A percentile compares a stretch with the other conserved stretches of the same genome.
Conservation (phyloP, 768 basidiomycete species). For the Trametes sanguinea region DNA sequence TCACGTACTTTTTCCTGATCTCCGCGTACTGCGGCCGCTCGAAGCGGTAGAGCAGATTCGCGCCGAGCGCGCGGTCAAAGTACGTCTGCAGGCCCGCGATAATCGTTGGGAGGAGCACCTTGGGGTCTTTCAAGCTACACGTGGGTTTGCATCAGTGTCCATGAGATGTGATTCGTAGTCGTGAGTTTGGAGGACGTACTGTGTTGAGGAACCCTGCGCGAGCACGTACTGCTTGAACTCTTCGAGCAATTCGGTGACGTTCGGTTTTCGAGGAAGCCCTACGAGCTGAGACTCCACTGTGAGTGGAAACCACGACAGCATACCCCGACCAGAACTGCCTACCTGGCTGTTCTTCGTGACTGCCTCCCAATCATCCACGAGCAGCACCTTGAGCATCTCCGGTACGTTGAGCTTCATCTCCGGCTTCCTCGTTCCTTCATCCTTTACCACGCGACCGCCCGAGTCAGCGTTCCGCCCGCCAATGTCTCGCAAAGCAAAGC, state of each 20-base stretch:
- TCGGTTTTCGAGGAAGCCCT: constrained; percentile 76
- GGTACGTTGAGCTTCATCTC: constrained; percentile 92
- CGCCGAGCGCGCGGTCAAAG: constrained; percentile 89
- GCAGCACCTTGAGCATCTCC: constrained; percentile 81
- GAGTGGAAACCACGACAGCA: background rate
- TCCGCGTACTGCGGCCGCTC: constrained; percentile 93
- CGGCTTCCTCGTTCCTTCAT: constrained; percentile 75
- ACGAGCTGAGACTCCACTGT: constrained; percentile 63
- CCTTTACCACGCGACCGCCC: constrained; percentile 42
- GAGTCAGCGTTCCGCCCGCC: background rate
- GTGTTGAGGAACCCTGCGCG: constrained; percentile 44
- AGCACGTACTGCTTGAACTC: constrained; percentile 73
- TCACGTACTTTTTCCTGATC: constrained; percentile 70
- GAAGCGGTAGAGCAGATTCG: constrained; percentile 90
- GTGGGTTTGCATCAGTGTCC: background rate
- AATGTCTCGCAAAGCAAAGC: background rate
- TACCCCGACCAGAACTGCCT: constrained; percentile 9
- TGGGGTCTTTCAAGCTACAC: constrained; percentile 66
- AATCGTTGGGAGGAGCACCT: constrained; percentile 74
- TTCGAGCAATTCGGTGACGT: constrained; percentile 71
- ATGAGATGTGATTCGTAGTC: background rate
- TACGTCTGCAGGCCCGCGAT: constrained; percentile 85
- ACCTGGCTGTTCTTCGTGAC: constrained; percentile 95
- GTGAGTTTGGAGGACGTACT: constrained; percentile 12
- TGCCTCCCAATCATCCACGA: constrained; percentile 98